Base-by-base conservation (phyloP, 2,329 filamentous ascomycete species). In the Tolypocladium inflatum region DNA sequence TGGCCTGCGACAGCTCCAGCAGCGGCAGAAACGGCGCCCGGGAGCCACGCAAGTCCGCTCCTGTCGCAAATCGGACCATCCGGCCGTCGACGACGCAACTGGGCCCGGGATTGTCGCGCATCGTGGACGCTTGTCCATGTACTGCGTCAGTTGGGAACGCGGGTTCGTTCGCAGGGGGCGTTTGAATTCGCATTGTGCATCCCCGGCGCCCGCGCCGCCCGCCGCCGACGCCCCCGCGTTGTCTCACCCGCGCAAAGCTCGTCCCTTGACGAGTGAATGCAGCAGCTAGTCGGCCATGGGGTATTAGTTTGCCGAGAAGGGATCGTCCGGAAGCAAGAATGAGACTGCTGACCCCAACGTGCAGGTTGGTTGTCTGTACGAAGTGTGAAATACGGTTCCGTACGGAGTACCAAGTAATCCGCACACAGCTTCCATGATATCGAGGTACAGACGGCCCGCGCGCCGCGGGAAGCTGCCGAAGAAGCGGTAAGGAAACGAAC, bases 191-290 rank as follows among this genome's bases (percentile, higher is more conserved):
- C 38, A 30, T 50, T 33, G 43, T 42, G 30, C 39, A 30, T 43
- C 50, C 45, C 56, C 56, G 51, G 51, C n/a, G 41, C 41, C 56
- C 56, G 56, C 56, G 56, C 56, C 56, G 56, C 45, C 56, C 56
- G 51, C 45, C 51, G 39, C 51, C 56, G 50, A 23, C 41, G 38
- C 56, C 56, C 56, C 41, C 56, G 56, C 41, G 41, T 19, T 48
- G 37, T 48, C 23, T 37, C 23, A 41, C 41, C 56, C 30, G 48
- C 19, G 26, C 33, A 13, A 51, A 15, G 48, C 13, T 51, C 10
- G 48, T 21, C 19, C 48, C 9, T 10, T 11, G 43, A 10, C 5
- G 23, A 9, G 43, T 9, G 11, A 30, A 9, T 48, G 43, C 43
- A 10, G 26, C 45, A 50, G 26, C 45, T 50, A 50, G 45, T 30